These are phyloP conservation scores for Debaryomyces singareniensis DNA, from an alignment of 1,139 yeast genomes.

Conservation along the genomic window DNA sequence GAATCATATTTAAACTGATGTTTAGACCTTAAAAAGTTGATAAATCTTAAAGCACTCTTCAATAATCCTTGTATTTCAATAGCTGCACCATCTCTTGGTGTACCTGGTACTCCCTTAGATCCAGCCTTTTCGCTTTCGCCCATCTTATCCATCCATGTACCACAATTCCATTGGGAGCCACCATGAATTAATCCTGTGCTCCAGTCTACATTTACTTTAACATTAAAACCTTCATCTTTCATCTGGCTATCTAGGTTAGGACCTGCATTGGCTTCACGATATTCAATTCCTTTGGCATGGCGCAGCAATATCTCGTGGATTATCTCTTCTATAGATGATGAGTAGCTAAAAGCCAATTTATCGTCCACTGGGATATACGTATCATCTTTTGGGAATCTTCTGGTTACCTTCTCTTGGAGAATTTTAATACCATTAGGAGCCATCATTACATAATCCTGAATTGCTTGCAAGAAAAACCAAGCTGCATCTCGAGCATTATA, in stretches of 20 bases:
- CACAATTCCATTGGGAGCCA: slow-evolving; percentile 89
- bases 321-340: slow-evolving; percentile 65
- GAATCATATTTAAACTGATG: slow-evolving; percentile 52
- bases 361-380: slow-evolving; percentile 65
- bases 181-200: slow-evolving; percentile 81
- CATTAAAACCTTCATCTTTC: slow-evolving; percentile 90
- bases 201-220: slow-evolving; percentile 81
- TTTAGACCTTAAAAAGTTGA: slow-evolving; percentile 46
- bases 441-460: slow-evolving; percentile 69
- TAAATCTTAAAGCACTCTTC: slow-evolving; percentile 80
- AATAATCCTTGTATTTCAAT: slow-evolving; percentile 85
- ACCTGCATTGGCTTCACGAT: slow-evolving; percentile 96
- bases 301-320: slow-evolving; percentile 75
- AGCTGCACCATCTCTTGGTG: slow-evolving; percentile 97
- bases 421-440: slow-evolving; percentile 69
- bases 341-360: slow-evolving; percentile 67
- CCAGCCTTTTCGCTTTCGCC: slow-evolving; percentile 87
- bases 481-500: slow-evolving; percentile 96
- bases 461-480: slow-evolving; percentile 85
- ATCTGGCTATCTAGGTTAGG: slow-evolving; percentile 81
- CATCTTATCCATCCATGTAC: slow-evolving; percentile 99
- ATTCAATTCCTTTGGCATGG: slow-evolving; percentile 83
- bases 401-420: slow-evolving; percentile 62
- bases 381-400: slow-evolving; percentile 91
- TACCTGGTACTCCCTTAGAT: slow-evolving; percentile 87